Evolutionary conservation across 2,329 filamentous ascomycete species (phyloP), one percentile per base, ranked within the genome.

Genomic region (Alternaria brassicae): DNA sequence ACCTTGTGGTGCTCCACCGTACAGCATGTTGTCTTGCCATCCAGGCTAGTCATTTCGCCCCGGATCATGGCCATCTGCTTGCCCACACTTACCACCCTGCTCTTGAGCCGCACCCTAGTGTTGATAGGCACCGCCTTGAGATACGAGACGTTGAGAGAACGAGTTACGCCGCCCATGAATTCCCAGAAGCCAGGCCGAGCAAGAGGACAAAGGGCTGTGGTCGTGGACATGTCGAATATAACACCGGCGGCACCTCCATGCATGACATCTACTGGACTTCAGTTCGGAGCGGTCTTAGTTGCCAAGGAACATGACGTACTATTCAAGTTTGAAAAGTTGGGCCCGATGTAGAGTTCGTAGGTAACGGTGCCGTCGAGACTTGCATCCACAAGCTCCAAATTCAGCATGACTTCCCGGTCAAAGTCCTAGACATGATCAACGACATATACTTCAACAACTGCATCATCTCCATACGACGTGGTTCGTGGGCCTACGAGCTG

Each of bases 1-100:
- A 84, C 82, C 61, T 85, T 85, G 68, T 85, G 83, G 61, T 85
- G 82, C 67, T 85, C 83, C 34, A 77, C 82, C 1, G 82, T 83
- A 52, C 80, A 82, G 63, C 82, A 85, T 6, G 80, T 76, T 0
- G 71, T 78, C 62, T 79, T 81, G 0, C 82, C 81, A 66, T 85
- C 82, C 15, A 79, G 67, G 51, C 79, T 82, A 5, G 77, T 81
- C 80, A 86, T 85, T 39, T 76, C 76, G 3, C 81, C 83, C 8
- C 79, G 75, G 39, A 85, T 81, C 75, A 84, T 78, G 6, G 83
- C 81, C 82, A 84, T 85, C 17, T 81, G 83, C 61, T 77, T 78
- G 10, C 83, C 83, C 15, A 80, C 77, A 45, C 82, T 79, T 30
- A 79, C 74, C 10, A 84, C 82, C 44, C 74, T 76, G 42, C 79